Evolutionary conservation across 345 rosid genomes (phyloP), one percentile per base, ranked within the genome.

Genomic region (Passiflora organensis): DNA sequence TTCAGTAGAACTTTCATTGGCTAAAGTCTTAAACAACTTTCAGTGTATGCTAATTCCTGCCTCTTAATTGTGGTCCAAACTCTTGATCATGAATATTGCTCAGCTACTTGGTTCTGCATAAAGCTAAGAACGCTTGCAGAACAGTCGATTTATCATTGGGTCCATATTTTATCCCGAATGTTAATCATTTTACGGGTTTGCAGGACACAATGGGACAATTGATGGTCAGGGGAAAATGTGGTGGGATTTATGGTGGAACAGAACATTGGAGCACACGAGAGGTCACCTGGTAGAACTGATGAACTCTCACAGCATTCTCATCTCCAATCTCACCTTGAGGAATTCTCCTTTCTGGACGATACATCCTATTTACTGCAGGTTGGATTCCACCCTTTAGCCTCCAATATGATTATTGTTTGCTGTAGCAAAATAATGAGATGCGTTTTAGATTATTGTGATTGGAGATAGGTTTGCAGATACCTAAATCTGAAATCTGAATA

Each of bases 231-330:
- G 99, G 58, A 82, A 69, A 60, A 89, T 87, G 89, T 94, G 97
- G 99, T 93, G 97, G 99, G 96, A 89, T 13, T 71, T 84, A 64
- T 93, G 99, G 99, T 86, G 99, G 99, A 94, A 89, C 68, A 80
- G 84, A 74, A 94, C 91, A 34, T 48, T 94, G 75, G 65, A 77
- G 57, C 80, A 83, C 66, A 94, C 97, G 24, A 87, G 99, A 78
- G 99, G 99, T 55, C 99, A 86, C 69, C 88, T 94, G 19, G 59
- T 94, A 15, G 99, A 94, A 59, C 57, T 94, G 38, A 80, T 78
- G 84, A 89, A 83, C 79, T 94, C 97, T 45, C 70, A 51, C 16
- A 70, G 85, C 60, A 53, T 94, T 49, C 90, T 89, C 52, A 85
- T 93, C 66, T 83, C 95, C 37, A 86, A 93, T 58, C 91, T 93